These are phyloP conservation scores for Trichocomaceae sp. DNA, from an alignment of 2,329 filamentous ascomycete species.

Conservation along the genomic window DNA sequence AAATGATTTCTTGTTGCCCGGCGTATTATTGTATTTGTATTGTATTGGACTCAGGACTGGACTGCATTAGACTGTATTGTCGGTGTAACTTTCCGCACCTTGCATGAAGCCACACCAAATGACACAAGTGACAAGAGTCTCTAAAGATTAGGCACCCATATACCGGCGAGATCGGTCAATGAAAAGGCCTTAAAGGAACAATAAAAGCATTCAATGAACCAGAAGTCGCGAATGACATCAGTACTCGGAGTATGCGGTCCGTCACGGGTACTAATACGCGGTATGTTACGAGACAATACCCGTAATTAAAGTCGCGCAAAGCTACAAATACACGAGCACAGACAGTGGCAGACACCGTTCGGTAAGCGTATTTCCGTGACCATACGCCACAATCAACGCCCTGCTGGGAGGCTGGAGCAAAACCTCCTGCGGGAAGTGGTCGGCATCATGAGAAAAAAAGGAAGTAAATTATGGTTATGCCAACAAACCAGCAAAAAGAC, in stretches of 20 bases:
- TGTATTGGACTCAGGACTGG: not conserved
- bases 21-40: not conserved
- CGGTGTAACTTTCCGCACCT: not conserved
- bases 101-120: not conserved
- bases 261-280: slow-evolving; percentile 14
- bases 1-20: not conserved
- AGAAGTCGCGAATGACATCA: not conserved
- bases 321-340: no score
- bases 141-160: not conserved
- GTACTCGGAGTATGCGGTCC: slow-evolving; percentile 5
- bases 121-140: not conserved
- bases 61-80: not conserved
- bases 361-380: not conserved
- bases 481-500: no score
- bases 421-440: slow-evolving; percentile 2
- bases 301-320: not conserved
- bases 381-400: not conserved
- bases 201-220: not conserved
- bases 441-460: slow-evolving; percentile 6
- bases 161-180: no score
- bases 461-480: no score
- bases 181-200: not conserved
- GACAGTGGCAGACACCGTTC: not conserved
- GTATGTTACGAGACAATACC: not conserved
- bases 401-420: not conserved